Evolutionary conservation across 2,329 filamentous ascomycete species (phyloP), one percentile per base, ranked within the genome.

Genomic region (Teratosphaeria nubilosa): DNA sequence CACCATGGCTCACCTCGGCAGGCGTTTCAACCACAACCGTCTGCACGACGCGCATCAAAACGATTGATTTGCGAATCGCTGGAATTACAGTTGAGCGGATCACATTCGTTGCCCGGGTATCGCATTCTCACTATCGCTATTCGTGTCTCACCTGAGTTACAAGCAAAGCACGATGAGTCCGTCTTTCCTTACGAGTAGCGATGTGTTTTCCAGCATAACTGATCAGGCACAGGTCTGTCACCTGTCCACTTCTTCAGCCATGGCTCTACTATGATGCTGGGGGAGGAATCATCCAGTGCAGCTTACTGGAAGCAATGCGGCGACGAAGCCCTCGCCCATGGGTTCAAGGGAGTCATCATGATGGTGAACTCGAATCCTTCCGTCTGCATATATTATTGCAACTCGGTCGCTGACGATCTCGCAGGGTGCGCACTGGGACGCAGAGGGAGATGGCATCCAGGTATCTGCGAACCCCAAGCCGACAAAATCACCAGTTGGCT

Each of bases 211-310:
- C 41, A 48, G n/a, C n/a, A 9, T 22, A 7, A 48, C 9, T 10
- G 20, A 3, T 51, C 16, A 32, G 6, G 1, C 1, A 54, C 53
- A 65, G 65, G 61, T 16, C 59, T 59, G 14, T 79, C 82, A 5
- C 84, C 83, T 1, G 82, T 86, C 0, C 81, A 86, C 67, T 82
- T 86, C 72, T 87, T 87, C 71, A 86, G 84, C 2, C 85, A 87
- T 78, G 85, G 85, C 66, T 86, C 83, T 14, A 87, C 84, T 45
- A 86, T 86, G 83, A 87, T 87, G 85, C 73, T 87, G 14, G 85
- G 84, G 37, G 85, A 87, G 66, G 79, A 85, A 64, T 82, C 80
- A 14, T 69, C 74, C 1, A 84, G 83, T 0, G 83, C 83, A 11
- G 76, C 77, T 22, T 87, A 86, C 72, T 87, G 85, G 85, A 84